Evolutionary conservation across 306 rosid species (phyloP).

Genomic region (Cucurbita maxima): DNA sequence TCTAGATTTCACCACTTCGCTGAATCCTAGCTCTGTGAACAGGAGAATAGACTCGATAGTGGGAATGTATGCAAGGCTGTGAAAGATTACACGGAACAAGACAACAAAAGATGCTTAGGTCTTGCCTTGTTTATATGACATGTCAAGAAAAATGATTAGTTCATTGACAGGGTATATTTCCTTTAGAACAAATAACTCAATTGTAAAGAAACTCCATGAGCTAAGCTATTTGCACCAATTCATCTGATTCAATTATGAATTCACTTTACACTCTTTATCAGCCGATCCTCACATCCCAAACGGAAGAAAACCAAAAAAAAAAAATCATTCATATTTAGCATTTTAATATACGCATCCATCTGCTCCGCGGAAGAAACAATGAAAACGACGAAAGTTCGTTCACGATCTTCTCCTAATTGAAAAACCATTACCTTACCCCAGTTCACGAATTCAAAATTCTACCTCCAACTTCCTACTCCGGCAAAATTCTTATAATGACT

Average conservation of each 20-base stretch:
- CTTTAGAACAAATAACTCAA: neutral
- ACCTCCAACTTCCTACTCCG: neutral
- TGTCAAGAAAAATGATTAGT: neutral
- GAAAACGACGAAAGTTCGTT: neutral
- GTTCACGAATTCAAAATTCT: neutral
- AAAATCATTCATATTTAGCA: neutral
- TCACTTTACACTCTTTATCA: neutral
- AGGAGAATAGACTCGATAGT: neutral
- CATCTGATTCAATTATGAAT: neutral
- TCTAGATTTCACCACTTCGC: neutral
- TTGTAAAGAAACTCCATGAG: neutral
- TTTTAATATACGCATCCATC: neutral
- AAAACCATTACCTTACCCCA: neutral
- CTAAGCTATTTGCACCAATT: neutral
- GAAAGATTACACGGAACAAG: neutral
- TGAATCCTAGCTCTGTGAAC: neutral
- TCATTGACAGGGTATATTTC: neutral
- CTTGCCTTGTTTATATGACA: neutral
- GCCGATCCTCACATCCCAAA: neutral
- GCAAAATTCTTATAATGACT: neutral
- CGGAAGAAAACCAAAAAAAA: neutral
- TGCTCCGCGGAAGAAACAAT: neutral
- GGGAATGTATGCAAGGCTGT: neutral
- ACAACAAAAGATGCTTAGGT: neutral
- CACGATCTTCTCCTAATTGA: neutral